Evolutionary conservation across 1,284 basidiomycete genomes (phyloP).

Genomic region (Rhodotorula sp.): DNA sequence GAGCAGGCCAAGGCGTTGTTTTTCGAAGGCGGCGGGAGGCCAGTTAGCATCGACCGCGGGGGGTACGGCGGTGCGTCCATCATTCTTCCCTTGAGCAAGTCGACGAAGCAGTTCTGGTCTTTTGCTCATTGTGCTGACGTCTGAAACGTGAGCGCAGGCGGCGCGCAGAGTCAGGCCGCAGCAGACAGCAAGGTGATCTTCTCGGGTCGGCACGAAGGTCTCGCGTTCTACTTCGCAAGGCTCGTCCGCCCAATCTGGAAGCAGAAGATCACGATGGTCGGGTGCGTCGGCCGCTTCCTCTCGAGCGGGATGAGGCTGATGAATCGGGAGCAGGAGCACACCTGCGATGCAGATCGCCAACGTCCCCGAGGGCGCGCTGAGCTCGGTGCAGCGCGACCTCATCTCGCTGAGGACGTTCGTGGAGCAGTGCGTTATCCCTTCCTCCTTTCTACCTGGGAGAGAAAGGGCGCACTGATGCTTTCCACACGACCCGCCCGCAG

Average conservation of each 20-base stretch:
- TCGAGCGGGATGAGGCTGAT: not conserved
- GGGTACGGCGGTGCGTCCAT: conserved; percentile 50
- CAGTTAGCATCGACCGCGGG: conserved; percentile 69
- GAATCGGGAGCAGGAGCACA: not conserved
- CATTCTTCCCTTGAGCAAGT: not conserved
- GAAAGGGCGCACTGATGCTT: not conserved
- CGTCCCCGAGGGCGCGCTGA: conserved; percentile 65
- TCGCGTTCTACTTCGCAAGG: conserved; percentile 82
- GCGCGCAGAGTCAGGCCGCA: not conserved
- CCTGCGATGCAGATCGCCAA: conserved; percentile 61
- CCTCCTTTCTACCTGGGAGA: not conserved
- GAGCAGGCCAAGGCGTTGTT: conserved; percentile 74
- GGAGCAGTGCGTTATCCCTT: conserved; percentile 48
- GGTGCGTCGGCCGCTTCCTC: not conserved
- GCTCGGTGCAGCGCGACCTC: conserved; percentile 75
- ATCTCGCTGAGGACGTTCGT: conserved; percentile 73
- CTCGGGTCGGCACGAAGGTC: conserved; percentile 84
- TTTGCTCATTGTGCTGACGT: not conserved
- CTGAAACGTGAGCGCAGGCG: not conserved
- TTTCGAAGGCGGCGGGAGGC: conserved; percentile 79
- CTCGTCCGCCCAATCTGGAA: conserved; percentile 87
- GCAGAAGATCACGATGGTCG: conserved; percentile 64
- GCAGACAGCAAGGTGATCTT: conserved; percentile 71
- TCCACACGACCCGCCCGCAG: not conserved
- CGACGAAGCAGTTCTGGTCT: not conserved